Evolutionary conservation across 2,329 filamentous ascomycete species (phyloP), one percentile per base, ranked within the genome.

Genomic region (Rhinocladiella similis): DNA sequence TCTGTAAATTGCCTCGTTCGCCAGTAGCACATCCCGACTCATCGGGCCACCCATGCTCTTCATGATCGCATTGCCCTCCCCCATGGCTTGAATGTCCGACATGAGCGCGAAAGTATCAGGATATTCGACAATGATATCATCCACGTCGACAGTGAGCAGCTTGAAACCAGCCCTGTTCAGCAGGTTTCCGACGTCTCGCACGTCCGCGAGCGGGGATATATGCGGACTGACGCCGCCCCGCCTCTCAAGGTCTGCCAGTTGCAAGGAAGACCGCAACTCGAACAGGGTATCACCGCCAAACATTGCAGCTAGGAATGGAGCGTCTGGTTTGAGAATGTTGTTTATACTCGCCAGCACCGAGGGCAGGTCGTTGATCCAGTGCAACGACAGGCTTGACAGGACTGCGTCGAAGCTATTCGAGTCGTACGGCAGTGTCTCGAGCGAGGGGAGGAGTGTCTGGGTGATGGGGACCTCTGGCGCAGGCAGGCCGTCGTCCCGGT

Each of bases 331-430:
- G 22, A 99, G 81, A 33, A 95, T 78, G 63, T 83, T 82, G 77
- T 96, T 96, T 69, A 97, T 88, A 69, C 96, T 90, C 1, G 86
- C 80, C 1, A 99, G 81, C 10, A 95, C 78, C 1, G 88, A 89
- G 0, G 94, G 94, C 4, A 99, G 83, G 72, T 99, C 91, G 71
- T 99, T 99, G 79, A 97, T 89, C 94, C 94, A 99, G 74, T 99
- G 94, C 70, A 99, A 79, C 56, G 89, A 92, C 57, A 96, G 77
- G 54, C 89, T 96, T 69, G 90, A 96, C 60, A 99, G 78, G 10
- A 97, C 90, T 5, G 96, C 85, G 70, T 97, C 92, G 71, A 97
- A 97, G 3, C 87, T 85, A 63, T 86, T 83, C 3, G 88, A 77
- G 47, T 83, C 83, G 70, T 87, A 97, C 0, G 91, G 90, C 0